Evolutionary conservation across 768 basidiomycete genomes (phyloP).

Genomic region (Epithele typhae): DNA sequence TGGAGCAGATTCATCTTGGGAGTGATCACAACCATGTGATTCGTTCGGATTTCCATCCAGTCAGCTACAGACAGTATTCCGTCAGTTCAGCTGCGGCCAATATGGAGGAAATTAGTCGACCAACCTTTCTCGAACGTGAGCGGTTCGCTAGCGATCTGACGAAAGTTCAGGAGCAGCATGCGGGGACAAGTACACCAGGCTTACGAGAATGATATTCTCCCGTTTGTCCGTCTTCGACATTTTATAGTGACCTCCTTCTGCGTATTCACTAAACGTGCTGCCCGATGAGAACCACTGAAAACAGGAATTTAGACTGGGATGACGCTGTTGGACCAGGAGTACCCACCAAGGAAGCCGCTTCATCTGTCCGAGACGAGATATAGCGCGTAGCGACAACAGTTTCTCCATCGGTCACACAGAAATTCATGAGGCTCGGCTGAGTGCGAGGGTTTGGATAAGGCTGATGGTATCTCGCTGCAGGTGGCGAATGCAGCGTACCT

Average conservation of each 20-base stretch:
- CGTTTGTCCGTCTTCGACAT: slow-evolving; percentile 96
- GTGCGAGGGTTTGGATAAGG: too few species aligned
- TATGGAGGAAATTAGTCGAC: slow-evolving; percentile 8
- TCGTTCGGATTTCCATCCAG: slow-evolving; percentile 99
- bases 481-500: slow-evolving; percentile 48
- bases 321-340: too few species aligned
- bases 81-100: background rate
- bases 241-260: slow-evolving; percentile 84
- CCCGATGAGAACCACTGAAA: slow-evolving; percentile 91
- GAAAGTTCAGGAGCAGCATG: background rate
- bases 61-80: slow-evolving; percentile 50
- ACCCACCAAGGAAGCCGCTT: slow-evolving; percentile 83
- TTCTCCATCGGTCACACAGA: slow-evolving; percentile 93
- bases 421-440: slow-evolving; percentile 90
- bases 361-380: slow-evolving; percentile 86
- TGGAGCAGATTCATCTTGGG: slow-evolving; percentile 94
- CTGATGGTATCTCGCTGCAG: too few species aligned
- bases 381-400: slow-evolving; percentile 93
- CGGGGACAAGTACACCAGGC: slow-evolving; percentile 3
- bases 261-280: slow-evolving; percentile 88
- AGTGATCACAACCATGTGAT: slow-evolving; percentile 93
- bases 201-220: slow-evolving; percentile 91
- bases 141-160: slow-evolving; percentile 84
- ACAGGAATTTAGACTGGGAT: background rate
- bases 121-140: slow-evolving; percentile 92